Evolutionary conservation across 2,329 filamentous ascomycete genomes (phyloP), one percentile per base, ranked within the genome.

Genomic region (Aspergillus sergii): DNA sequence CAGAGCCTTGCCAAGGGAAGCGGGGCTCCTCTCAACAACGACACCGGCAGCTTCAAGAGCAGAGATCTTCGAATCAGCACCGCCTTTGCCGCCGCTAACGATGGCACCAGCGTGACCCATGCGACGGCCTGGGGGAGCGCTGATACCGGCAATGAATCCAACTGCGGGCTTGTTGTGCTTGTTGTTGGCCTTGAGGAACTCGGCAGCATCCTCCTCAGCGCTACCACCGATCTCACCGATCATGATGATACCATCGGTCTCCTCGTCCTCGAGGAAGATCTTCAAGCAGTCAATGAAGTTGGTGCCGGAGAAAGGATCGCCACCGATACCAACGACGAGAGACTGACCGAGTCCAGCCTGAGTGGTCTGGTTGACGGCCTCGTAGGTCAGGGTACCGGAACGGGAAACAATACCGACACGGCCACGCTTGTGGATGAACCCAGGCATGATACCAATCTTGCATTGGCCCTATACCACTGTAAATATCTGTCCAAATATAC

Each of bases 361-460:
- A 71, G 95, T 98, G 76, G 95, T 99, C 85, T 99, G 95, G 88
- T 98, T 98, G 83, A 99, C 95, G 78, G 95, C 95, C 86, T 99
- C 95, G 86, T 99, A 99, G 77, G 95, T 99, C 69, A 99, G 89
- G 72, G 95, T 99, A 76, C 95, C 95, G 77, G 95, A 98, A 75
- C 95, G 92, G 74, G 94, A 97, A 82, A 99, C 95, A 81, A 99
- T 98, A 78, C 95, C 95, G 78, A 99, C 94, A 80, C 95, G 94
- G 75, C 95, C 95, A 82, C 94, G 93, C 89, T 98, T 98, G 89
- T 99, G 95, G 85, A 99, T 98, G 87, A 98, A 97, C 75, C 95
- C 95, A 69, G 95, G 93, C 95, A 99, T 98, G 85, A 99, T 99
- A 79, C 95, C 95, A 78, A 99, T 98, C 86, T 99, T 99, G 89